Conservation (phyloP, 163 green algal species). For the Scenedesmus sp. region DNA sequence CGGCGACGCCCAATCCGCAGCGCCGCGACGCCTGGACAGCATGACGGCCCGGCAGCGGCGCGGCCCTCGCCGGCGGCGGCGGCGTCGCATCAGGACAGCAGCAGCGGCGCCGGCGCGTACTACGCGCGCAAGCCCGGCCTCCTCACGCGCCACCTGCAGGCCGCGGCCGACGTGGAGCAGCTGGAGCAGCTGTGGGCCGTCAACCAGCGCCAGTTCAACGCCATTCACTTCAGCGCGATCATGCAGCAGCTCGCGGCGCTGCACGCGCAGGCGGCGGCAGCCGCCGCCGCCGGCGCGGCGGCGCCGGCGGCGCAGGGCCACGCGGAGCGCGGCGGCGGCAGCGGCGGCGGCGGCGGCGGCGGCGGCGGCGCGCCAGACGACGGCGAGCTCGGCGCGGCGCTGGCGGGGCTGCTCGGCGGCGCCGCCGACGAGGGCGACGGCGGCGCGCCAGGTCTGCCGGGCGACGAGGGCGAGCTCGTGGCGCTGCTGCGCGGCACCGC, state of each 20-base stretch:
- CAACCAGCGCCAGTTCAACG: constrained; percentile 17
- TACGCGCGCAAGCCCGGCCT: constrained; percentile 8
- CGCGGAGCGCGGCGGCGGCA: background rate
- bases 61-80: too few relatives aligned
- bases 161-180: background rate
- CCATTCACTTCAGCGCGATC: constrained; percentile 37
- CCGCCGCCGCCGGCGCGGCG: constrained; percentile 6
- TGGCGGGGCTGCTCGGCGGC: too few relatives aligned
- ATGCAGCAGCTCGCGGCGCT: constrained; percentile 29
- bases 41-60: too few relatives aligned
- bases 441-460: too few relatives aligned
- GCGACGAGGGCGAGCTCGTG: too few relatives aligned
- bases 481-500: too few relatives aligned
- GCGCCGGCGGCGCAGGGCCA: background rate
- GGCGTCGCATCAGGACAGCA: too few relatives aligned
- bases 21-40: too few relatives aligned
- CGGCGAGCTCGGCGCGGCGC: background rate
- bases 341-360: background rate
- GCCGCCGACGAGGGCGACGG: too few relatives aligned
- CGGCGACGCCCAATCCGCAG: too few relatives aligned
- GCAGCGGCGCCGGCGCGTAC: background rate
- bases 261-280: background rate
- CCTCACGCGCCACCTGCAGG: constrained; percentile 9
- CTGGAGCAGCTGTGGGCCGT: constrained; percentile 32
- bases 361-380: background rate